phyloP scores from a whole-genome alignment of 352 stramenopile genomes.

The Pelagophyceae sp. region DNA sequence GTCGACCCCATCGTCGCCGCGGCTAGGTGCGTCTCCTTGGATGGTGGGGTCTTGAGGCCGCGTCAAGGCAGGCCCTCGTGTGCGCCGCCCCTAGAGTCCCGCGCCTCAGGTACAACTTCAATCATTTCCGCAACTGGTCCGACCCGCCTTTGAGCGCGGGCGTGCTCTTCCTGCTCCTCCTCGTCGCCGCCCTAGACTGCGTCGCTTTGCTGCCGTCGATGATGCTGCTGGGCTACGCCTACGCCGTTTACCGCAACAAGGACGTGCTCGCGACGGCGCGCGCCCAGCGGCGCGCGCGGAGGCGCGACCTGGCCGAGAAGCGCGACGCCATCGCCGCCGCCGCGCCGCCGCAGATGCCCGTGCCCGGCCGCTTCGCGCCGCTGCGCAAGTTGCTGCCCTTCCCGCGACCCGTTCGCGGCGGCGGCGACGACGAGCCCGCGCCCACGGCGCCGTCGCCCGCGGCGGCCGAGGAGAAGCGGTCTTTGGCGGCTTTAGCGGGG shows the following conservation, averaged over 20 bases:
- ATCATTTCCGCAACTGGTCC: too few relatives aligned
- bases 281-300: not conserved
- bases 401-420: not conserved
- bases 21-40: too few relatives aligned
- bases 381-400: not conserved
- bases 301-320: not conserved
- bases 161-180: not conserved
- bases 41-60: too few relatives aligned
- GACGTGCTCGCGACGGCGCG: too few relatives aligned
- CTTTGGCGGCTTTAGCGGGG: not conserved
- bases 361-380: not conserved
- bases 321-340: not conserved
- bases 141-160: not conserved
- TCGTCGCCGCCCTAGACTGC: not conserved
- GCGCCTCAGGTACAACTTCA: too few relatives aligned
- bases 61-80: too few relatives aligned
- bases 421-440: not conserved
- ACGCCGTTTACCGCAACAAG: not conserved
- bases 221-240: not conserved
- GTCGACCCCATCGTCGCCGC: not conserved
- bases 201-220: not conserved
- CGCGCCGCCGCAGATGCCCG: not conserved
- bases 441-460: not conserved
- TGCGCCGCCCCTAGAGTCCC: too few relatives aligned
- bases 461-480: not conserved